phyloP scores from a whole-genome alignment of 192 early-diverging fungal genomes.

The Umbelopsis ramanniana region DNA sequence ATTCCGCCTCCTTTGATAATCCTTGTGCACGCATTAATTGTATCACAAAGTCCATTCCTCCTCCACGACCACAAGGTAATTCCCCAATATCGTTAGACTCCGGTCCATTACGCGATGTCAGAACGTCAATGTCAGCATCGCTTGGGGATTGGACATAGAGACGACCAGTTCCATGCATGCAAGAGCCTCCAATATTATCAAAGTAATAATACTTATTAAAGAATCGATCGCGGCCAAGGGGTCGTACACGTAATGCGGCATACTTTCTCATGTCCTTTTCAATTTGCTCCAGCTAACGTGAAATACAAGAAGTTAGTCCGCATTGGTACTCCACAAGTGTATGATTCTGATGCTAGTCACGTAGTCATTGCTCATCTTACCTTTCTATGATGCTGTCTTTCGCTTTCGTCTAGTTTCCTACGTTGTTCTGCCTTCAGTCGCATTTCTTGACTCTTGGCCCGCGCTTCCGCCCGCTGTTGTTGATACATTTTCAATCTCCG shows the following conservation, averaged over 20 bases:
- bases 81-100: constrained; percentile 31
- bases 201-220: constrained; percentile 91
- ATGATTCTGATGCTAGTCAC: too few species aligned
- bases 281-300: constrained; percentile 62
- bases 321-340: neutral
- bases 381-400: constrained; percentile 52
- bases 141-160: constrained; percentile 64
- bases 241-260: constrained; percentile 68
- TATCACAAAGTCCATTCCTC: constrained; percentile 27
- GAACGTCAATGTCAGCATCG: constrained; percentile 51
- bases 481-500: constrained; percentile 47
- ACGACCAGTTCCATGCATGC: constrained; percentile 56
- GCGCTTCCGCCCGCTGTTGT: constrained; percentile 46
- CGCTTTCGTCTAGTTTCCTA: constrained; percentile 59
- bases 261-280: constrained; percentile 72
- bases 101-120: constrained; percentile 45
- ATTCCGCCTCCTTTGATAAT: constrained; percentile 27
- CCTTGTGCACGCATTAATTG: constrained; percentile 33
- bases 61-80: constrained; percentile 39
- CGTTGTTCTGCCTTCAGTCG: constrained; percentile 43
- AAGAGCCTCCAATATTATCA: constrained; percentile 73
- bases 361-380: neutral
- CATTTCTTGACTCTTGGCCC: constrained; percentile 44
- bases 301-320: neutral
- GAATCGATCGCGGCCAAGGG: constrained; percentile 85